phyloP scores from a whole-genome alignment of 129 eudicot genomes.

The Deinandra increscens region DNA sequence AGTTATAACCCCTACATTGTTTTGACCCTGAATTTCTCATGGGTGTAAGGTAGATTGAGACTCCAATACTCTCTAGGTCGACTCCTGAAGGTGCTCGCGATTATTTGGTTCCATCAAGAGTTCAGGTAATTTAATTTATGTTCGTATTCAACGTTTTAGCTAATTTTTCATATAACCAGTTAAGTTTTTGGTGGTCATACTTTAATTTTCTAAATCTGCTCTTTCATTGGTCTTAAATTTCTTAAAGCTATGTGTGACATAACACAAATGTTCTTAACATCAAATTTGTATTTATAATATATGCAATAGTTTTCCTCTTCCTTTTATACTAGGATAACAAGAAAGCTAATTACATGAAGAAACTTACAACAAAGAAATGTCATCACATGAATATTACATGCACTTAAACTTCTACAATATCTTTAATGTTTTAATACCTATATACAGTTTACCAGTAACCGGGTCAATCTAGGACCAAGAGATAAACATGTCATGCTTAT shows the following conservation, averaged over 20 bases:
- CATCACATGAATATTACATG: neutral
- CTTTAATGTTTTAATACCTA: neutral
- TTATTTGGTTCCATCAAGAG: slow-evolving; percentile 97
- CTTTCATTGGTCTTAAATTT: neutral
- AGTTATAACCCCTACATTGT: slow-evolving; percentile 22
- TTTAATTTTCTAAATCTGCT: neutral
- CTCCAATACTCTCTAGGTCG: slow-evolving; percentile 96
- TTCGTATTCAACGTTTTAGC: neutral
- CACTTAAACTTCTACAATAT: neutral
- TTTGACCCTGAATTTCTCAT: slow-evolving; percentile 57
- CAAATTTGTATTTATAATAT: neutral
- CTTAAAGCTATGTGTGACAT: neutral
- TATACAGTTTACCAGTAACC: neutral
- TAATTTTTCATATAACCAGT: neutral
- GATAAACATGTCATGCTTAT: too few relatives aligned
- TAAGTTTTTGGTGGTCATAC: neutral
- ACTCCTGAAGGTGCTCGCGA: slow-evolving; percentile 99
- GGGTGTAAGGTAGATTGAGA: slow-evolving; percentile 99
- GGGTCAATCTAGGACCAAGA: too few relatives aligned
- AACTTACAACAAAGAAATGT: neutral
- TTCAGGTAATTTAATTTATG: slow-evolving; percentile 59
- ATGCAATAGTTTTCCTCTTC: neutral
- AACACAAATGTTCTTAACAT: neutral
- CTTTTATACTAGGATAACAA: neutral
- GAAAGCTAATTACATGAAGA: neutral